Conservation (phyloP, 192 early-diverging fungal species). For the Fimicolochytrium jonesii region DNA sequence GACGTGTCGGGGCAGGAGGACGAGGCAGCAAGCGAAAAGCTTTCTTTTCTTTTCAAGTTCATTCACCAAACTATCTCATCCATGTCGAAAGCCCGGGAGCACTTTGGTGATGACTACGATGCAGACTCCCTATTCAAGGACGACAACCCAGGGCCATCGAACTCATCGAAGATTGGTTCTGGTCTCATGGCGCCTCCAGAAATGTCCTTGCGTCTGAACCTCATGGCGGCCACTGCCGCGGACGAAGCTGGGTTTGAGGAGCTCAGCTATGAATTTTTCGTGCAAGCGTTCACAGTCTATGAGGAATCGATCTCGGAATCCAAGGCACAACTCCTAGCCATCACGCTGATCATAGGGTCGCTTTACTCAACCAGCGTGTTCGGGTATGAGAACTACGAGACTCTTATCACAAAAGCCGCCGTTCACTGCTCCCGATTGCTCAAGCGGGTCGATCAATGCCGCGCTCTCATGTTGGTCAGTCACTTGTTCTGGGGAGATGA, state of each 20-base stretch:
- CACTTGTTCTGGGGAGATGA: slow-evolving; percentile 88
- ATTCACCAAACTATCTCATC: slow-evolving; percentile 80
- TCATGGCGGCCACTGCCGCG: slow-evolving; percentile 82
- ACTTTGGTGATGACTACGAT: slow-evolving; percentile 38
- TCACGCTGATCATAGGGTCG: slow-evolving; percentile 82
- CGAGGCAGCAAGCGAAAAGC: slow-evolving; percentile 37
- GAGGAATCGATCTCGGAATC: slow-evolving; percentile 95
- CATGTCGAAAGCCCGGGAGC: slow-evolving; percentile 51
- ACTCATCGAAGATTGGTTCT: slow-evolving; percentile 27
- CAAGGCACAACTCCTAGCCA: slow-evolving; percentile 82
- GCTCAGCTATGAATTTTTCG: slow-evolving; percentile 95
- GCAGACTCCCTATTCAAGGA: slow-evolving; percentile 33
- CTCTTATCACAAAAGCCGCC: slow-evolving; percentile 85
- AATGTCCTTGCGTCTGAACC: slow-evolving; percentile 72
- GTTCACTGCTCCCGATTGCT: slow-evolving; percentile 86
- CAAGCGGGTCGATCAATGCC: slow-evolving; percentile 92
- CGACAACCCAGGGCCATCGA: slow-evolving; percentile 25
- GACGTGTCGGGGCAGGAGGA: slow-evolving; percentile 18
- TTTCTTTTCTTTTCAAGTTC: slow-evolving; percentile 76
- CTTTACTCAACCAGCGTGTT: slow-evolving; percentile 81
- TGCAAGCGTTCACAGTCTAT: slow-evolving; percentile 93
- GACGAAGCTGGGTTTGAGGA: slow-evolving; percentile 87
- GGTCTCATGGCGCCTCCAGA: slow-evolving; percentile 45
- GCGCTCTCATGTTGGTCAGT: slow-evolving; percentile 73
- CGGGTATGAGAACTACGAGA: slow-evolving; percentile 89